Evolutionary conservation across 1,139 yeast genomes (phyloP).

Genomic region (Pneumocystis murina): DNA sequence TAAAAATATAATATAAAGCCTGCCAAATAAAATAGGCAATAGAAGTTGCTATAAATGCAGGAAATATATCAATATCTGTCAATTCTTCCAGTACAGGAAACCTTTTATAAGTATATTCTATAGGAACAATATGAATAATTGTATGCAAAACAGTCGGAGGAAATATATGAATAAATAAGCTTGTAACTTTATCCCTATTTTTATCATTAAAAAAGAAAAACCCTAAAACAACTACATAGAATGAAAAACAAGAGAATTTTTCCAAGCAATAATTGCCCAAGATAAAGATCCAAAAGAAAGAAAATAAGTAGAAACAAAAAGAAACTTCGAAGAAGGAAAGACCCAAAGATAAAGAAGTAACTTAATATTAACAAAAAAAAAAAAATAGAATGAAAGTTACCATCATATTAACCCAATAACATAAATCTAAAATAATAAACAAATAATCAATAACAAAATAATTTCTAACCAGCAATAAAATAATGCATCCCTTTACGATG

Average conservation of each 20-base stretch:
- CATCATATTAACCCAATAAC: conserved; percentile 74
- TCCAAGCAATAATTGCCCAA: conserved; percentile 93
- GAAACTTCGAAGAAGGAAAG: conserved; percentile 53
- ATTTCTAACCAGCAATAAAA: conserved; percentile 48
- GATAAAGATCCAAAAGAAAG: conserved; percentile 78
- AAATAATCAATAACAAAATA: not conserved
- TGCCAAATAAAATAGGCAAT: conserved; percentile 90
- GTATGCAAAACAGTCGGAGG: conserved; percentile 86
- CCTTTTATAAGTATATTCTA: conserved; percentile 38
- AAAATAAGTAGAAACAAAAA: conserved; percentile 73
- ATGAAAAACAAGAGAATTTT: conserved; percentile 82
- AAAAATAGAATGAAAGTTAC: not conserved
- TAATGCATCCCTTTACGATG: conserved; percentile 68
- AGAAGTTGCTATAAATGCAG: conserved; percentile 66
- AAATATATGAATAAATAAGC: conserved; percentile 76
- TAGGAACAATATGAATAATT: conserved; percentile 56
- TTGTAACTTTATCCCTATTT: conserved; percentile 48
- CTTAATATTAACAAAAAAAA: conserved; percentile 1
- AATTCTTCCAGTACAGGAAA: conserved; percentile 70
- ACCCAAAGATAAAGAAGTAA: conserved; percentile 65
- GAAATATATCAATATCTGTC: conserved; percentile 52
- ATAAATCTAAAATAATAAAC: conserved; percentile 32
- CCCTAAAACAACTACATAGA: conserved; percentile 40
- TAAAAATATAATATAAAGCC: conserved; percentile 73
- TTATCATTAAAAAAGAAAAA: not conserved